phyloP scores from a whole-genome alignment of 179 eudicot species.

The Silene coronaria region DNA sequence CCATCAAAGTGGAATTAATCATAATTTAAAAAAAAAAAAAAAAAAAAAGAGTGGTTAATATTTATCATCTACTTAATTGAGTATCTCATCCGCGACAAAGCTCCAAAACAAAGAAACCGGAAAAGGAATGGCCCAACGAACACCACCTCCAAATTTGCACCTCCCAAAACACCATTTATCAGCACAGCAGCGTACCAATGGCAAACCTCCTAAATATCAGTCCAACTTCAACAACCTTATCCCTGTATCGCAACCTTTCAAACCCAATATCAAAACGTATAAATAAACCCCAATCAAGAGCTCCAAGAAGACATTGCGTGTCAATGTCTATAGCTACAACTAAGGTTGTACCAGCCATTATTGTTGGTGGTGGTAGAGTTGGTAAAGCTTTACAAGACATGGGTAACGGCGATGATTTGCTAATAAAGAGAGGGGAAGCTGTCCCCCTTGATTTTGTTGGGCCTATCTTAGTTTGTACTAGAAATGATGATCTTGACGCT shows the following conservation, averaged over 20 bases:
- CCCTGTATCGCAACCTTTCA: slow-evolving; percentile 9
- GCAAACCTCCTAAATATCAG: slow-evolving; percentile 18
- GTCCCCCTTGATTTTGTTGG: slow-evolving; percentile 74
- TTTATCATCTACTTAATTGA: too few relatives aligned
- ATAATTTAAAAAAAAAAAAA: too few relatives aligned
- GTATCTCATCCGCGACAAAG: background rate
- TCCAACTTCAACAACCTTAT: slow-evolving; percentile 11
- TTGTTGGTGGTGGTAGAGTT: slow-evolving; percentile 92
- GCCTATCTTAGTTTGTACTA: slow-evolving; percentile 84
- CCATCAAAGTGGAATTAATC: too few relatives aligned
- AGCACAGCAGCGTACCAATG: slow-evolving; percentile 19
- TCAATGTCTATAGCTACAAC: slow-evolving; percentile 32
- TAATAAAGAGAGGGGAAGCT: slow-evolving; percentile 69
- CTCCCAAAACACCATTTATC: background rate
- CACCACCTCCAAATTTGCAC: background rate
- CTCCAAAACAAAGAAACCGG: background rate
- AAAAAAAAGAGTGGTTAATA: too few relatives aligned
- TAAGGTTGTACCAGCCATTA: slow-evolving; percentile 59
- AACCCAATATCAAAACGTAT: slow-evolving; percentile 2
- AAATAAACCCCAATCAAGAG: background rate
- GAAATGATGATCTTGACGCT: slow-evolving; percentile 88
- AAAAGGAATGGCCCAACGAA: slow-evolving; percentile 11
- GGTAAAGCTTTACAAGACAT: slow-evolving; percentile 69
- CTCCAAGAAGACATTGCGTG: background rate
- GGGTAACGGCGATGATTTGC: slow-evolving; percentile 73